A percentile compares a stretch with the other conserved stretches of the same genome.
Evolutionary conservation across 768 basidiomycete genomes (phyloP).

Genomic region (Sporobolomyces phaffii): DNA sequence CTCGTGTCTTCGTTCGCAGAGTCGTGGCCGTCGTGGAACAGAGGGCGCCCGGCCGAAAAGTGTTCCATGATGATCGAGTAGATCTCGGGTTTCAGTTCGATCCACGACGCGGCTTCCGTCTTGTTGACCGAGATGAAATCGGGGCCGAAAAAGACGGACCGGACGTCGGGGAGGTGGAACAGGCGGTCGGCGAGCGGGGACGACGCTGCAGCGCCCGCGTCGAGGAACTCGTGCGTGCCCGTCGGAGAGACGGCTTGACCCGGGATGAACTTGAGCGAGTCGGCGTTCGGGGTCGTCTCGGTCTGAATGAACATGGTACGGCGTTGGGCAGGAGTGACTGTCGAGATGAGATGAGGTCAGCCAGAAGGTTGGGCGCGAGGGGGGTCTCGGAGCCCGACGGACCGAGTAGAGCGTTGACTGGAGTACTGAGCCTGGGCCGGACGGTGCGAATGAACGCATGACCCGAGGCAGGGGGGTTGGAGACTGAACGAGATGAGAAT

Average conservation of each 20-base stretch:
- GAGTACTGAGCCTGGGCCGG: too few relatives aligned
- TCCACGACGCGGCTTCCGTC: constrained; percentile 75
- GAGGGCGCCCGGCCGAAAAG: constrained; percentile 80
- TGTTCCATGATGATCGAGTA: constrained; percentile 95
- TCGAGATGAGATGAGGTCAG: constrained; percentile 16
- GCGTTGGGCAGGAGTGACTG: not conserved
- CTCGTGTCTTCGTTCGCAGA: constrained; percentile 64
- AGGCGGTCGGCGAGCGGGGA: constrained; percentile 92
- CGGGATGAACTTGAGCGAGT: constrained; percentile 96
- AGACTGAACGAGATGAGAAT: not conserved
- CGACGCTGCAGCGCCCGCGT: constrained; percentile 72
- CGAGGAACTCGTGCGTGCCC: constrained; percentile 84
- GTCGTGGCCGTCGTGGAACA: constrained; percentile 72
- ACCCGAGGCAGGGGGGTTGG: not conserved
- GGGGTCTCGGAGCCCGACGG: too few relatives aligned
- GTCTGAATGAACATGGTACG: constrained; percentile 86
- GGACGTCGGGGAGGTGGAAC: constrained; percentile 89
- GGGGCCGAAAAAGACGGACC: constrained; percentile 85
- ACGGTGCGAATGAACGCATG: too few relatives aligned
- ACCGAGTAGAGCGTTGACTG: too few relatives aligned
- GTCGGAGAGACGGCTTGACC: constrained; percentile 79
- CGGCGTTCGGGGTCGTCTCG: constrained; percentile 91
- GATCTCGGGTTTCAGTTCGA: constrained; percentile 89
- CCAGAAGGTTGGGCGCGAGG: too few relatives aligned
- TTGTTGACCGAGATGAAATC: constrained; percentile 98